Base-by-base conservation (phyloP, 345 rosid genomes). In the Viola odorata region DNA sequence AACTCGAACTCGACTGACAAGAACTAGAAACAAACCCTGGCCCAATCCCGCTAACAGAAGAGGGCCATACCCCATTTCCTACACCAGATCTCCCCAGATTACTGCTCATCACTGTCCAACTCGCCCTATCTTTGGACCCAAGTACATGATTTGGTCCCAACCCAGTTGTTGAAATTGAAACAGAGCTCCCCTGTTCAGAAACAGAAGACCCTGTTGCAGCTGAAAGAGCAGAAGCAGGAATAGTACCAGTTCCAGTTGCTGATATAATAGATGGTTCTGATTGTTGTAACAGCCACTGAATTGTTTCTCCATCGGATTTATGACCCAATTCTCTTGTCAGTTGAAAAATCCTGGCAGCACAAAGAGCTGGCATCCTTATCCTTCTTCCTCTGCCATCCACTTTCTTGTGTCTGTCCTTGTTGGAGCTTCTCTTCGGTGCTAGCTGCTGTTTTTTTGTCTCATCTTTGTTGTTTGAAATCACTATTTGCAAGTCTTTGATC, bases 221-320 rank as follows among this genome's bases (percentile, higher is more conserved):
- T 13, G 85, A 85, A 57, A 89, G 74, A 72, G 96, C 98, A 16
- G 96, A 89, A 12, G 98, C 95, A 0, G 98, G 98, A 15, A 91
- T 78, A 6, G 98, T 89, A 36, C 98, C 98, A 37, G 83, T 82
- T 16, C 98, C 98, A 0, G 98, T 91, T 40, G 89, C 89, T 17
- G 98, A 92, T 44, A 91, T 84, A 48, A 91, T 91, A 0, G 98
- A 91, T 4, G 95, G 92, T 60, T 91, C 98, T 2, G 98, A 89
- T 67, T 91, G 96, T 47, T 91, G 96, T 41, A 91, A 77, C 23
- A 91, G 69, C 98, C 98, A 91, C 77, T 89, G 95, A 42, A 91
- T 91, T 39, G 98, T 91, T 69, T 91, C 96, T 7, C 98, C 98
- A 65, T 91, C 98, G 2, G 98, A 91, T 81, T 91, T 91, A 66